phyloP scores from a whole-genome alignment of 495 filamentous ascomycete species.

The Neurospora tetrasperma region DNA sequence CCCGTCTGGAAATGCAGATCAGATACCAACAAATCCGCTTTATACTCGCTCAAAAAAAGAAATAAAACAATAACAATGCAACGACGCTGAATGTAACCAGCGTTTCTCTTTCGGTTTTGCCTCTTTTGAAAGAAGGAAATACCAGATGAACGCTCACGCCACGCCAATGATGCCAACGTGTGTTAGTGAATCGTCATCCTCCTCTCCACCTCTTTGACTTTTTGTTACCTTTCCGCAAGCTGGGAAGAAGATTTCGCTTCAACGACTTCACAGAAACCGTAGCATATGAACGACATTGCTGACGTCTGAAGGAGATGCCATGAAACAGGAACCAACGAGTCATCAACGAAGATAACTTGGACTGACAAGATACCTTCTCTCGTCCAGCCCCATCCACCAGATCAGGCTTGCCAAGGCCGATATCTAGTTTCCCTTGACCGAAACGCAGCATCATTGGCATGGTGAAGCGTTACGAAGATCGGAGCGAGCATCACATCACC shows the following conservation, averaged over 20 bases:
- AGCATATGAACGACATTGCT: not conserved
- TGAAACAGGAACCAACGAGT: not conserved
- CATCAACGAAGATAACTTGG: not conserved
- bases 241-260: not conserved
- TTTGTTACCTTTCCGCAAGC: not conserved
- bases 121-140: too few relatives aligned
- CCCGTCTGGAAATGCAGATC: not conserved
- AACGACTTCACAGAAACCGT: not conserved
- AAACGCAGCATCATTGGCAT: not conserved
- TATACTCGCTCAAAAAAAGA: not conserved
- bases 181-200: not conserved
- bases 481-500: not conserved
- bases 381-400: not conserved
- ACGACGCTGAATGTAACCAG: not conserved
- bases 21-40: not conserved
- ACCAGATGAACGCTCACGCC: not conserved
- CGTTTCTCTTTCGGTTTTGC: not conserved
- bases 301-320: not conserved
- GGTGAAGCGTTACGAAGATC: not conserved
- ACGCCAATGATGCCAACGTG: not conserved
- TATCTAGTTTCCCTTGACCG: not conserved
- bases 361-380: not conserved
- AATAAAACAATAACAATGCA: not conserved
- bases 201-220: not conserved
- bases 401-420: not conserved